Base-by-base conservation (phyloP, 2,329 filamentous ascomycete genomes). In the Colletotrichum sidae region DNA sequence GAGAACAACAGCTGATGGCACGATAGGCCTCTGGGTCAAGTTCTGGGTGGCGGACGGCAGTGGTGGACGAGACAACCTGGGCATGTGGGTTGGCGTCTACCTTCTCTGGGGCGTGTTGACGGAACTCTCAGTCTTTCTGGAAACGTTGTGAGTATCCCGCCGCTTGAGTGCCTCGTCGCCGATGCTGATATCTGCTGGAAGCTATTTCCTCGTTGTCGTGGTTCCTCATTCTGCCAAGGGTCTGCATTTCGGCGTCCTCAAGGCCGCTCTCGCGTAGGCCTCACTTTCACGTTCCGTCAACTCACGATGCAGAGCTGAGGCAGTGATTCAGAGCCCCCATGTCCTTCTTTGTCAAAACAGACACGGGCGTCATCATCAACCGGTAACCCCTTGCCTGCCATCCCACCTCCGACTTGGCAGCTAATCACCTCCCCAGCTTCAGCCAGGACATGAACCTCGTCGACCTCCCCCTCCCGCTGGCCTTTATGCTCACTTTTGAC, bases 361-460 rank as follows among this genome's bases (percentile, higher is more conserved):
- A 73, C 51, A 68, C 61, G 3, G 70, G 71, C 37, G 53, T 65
- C 2, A 65, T 71, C 35, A 55, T 68, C 44, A 70, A 71, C 60
- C 69, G 72, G 44, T 67, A 64, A 5, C 15, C 41, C 6, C 8
- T 17, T n/a, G 10, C 2, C 4, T 2, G 12, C 1, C 17, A 34
- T n/a, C 13, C n/a, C 13, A 17, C 1, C 12, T 35, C 25, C 25
- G 25, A 25, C 25, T 25, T 25, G 25, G 25, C 6, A 35, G 44
- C 9, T 5, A 25, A 13, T 17, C 9, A 17, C 8, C 2, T 1
- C 12, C 6, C 8, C 59, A 61, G 62, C 25, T 74, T 75, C 60
- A 73, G 72, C 50, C 72, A 73, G 42, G 73, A 75, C 59, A 69
- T 72, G 44, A 70, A 69, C 15, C 66, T 74, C 15, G 49, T 74